Evolutionary conservation across 495 filamentous ascomycete species (phyloP).

Genomic region (Glutinoglossum americanum): DNA sequence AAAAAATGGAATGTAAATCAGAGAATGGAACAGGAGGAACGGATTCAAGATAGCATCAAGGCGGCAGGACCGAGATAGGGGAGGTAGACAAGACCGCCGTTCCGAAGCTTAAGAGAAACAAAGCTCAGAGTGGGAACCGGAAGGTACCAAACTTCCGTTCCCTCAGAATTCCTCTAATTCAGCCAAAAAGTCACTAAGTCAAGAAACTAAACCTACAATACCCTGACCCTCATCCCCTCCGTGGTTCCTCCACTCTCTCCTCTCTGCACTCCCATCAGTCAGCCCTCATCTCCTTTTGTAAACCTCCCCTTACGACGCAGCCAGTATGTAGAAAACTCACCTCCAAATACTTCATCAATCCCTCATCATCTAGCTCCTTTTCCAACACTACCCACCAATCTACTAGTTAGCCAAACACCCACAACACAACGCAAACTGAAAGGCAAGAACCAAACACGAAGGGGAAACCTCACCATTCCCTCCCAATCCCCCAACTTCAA

Average conservation of each 20-base stretch:
- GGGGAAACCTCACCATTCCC: neutral
- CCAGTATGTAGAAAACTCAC: too few species aligned
- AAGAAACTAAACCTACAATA: neutral
- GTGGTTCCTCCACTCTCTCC: neutral
- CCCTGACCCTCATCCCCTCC: neutral
- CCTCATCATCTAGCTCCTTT: neutral
- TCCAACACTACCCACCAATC: neutral
- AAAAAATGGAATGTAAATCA: too few species aligned
- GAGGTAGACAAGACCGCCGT: too few species aligned
- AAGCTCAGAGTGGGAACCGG: too few species aligned
- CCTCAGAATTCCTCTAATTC: too few species aligned
- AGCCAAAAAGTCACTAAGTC: too few species aligned
- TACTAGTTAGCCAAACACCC: neutral
- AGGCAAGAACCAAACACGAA: neutral
- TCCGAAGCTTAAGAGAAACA: too few species aligned
- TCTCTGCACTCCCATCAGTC: neutral
- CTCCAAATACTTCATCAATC: neutral
- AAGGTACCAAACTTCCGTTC: too few species aligned
- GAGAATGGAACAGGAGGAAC: too few species aligned
- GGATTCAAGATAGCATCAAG: too few species aligned
- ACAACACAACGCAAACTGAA: neutral
- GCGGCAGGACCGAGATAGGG: too few species aligned
- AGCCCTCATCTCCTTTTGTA: neutral
- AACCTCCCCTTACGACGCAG: too few species aligned
- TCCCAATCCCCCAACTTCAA: neutral